These are phyloP conservation scores for Murraya koenigii DNA, from an alignment of 345 rosid genomes.

Conservation along the genomic window DNA sequence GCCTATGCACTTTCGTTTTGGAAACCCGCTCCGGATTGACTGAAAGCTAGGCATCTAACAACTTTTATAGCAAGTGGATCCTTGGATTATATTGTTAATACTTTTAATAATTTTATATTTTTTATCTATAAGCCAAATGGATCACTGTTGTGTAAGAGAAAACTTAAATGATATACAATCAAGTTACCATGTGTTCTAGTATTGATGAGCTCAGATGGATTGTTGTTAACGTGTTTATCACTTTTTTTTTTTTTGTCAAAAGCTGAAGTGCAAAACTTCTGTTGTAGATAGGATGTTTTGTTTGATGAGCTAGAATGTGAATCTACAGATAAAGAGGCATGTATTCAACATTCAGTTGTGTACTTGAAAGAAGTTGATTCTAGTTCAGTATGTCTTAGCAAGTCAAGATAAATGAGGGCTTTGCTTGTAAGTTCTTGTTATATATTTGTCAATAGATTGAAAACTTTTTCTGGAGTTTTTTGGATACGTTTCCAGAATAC, in stretches of 20 bases:
- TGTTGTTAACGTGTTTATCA: neutral
- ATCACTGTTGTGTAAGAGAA: neutral
- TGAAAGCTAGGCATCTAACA: neutral
- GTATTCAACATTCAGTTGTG: neutral
- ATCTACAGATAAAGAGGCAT: too few species aligned
- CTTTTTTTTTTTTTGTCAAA: neutral
- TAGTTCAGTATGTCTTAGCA: neutral
- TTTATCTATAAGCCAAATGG: neutral
- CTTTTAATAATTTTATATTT: neutral
- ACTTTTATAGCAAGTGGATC: neutral
- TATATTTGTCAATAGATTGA: neutral
- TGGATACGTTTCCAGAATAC: too few species aligned
- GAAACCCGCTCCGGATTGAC: constrained; percentile 46
- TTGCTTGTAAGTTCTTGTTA: neutral
- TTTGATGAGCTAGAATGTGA: neutral
- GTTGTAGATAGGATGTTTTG: neutral
- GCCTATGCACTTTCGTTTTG: constrained; percentile 65
- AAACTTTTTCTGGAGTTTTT: neutral
- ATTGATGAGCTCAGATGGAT: neutral
- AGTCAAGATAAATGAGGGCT: neutral
- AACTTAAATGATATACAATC: neutral
- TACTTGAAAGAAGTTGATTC: neutral
- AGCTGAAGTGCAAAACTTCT: neutral
- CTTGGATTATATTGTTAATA: neutral
- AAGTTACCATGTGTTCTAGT: neutral